Conservation (phyloP, 2,329 filamentous ascomycete species). For the Diplodia sapinea region DNA sequence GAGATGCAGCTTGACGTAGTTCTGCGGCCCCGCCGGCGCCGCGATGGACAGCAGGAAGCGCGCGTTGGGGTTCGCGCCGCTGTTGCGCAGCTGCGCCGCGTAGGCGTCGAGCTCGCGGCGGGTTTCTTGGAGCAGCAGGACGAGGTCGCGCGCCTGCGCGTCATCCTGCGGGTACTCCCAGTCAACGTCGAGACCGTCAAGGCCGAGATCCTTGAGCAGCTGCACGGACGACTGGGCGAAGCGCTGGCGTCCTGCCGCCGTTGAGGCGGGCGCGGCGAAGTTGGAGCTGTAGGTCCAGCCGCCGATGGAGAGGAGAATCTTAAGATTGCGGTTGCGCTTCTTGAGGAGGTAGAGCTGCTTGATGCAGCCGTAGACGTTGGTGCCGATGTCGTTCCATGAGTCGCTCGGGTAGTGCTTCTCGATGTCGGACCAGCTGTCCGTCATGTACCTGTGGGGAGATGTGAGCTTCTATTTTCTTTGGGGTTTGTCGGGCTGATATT, state of each 20-base stretch:
- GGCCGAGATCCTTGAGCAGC: slow-evolving; percentile 79
- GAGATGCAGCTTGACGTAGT: slow-evolving; percentile 52
- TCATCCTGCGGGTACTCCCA: slow-evolving; percentile 55
- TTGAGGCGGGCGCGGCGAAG: slow-evolving; percentile 72
- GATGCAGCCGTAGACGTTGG: slow-evolving; percentile 76
- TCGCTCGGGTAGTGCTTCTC: slow-evolving; percentile 74
- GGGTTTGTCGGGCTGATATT: neutral
- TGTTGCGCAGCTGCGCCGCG: slow-evolving; percentile 37
- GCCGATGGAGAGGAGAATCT: slow-evolving; percentile 81
- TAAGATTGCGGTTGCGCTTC: slow-evolving; percentile 75
- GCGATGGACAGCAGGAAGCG: slow-evolving; percentile 53
- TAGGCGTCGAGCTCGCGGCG: slow-evolving; percentile 50
- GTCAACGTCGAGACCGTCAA: slow-evolving; percentile 60
- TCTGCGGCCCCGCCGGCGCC: slow-evolving; percentile 51
- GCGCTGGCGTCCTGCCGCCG: slow-evolving; percentile 62
- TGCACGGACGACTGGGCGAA: slow-evolving; percentile 77
- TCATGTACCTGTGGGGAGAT: slow-evolving; percentile 58
- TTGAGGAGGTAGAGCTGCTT: slow-evolving; percentile 80
- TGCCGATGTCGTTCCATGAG: slow-evolving; percentile 68
- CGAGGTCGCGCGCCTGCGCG: slow-evolving; percentile 49
- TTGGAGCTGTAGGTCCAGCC: slow-evolving; percentile 82
- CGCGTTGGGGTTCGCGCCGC: neutral
- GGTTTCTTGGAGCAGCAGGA: slow-evolving; percentile 48
- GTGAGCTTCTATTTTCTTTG: neutral
- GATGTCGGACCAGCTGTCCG: slow-evolving; percentile 70